Evolutionary conservation across 352 stramenopile genomes (phyloP).

Genomic region (Ochromonadaceae sp.): DNA sequence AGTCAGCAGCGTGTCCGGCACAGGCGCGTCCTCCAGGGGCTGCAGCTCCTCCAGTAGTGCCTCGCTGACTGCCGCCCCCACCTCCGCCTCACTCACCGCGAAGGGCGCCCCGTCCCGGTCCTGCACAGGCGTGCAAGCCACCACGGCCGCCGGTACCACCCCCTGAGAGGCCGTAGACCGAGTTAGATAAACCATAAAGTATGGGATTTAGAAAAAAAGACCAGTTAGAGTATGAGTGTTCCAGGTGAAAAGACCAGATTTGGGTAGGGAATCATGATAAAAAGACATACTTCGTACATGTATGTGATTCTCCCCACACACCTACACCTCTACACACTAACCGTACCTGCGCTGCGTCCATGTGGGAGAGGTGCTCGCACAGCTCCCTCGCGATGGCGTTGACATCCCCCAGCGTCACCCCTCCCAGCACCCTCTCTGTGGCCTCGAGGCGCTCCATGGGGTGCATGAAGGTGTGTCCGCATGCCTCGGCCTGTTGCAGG

Average conservation of each 20-base stretch:
- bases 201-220: too few species aligned
- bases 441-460: conserved; percentile 37
- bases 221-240: too few species aligned
- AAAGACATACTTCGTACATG: too few species aligned
- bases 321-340: too few species aligned
- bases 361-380: conserved; percentile 44
- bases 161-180: too few species aligned
- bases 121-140: conserved; percentile 24
- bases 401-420: conserved; percentile 31
- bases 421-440: not conserved
- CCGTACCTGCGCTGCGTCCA: conserved; percentile 36
- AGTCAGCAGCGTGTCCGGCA: conserved; percentile 16
- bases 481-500: conserved; percentile 36
- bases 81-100: not conserved
- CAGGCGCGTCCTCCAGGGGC: not conserved
- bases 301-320: too few species aligned
- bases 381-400: conserved; percentile 46
- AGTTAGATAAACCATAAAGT: too few species aligned
- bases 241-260: too few species aligned
- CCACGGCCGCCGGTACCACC: conserved; percentile 18
- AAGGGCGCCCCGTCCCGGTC: not conserved
- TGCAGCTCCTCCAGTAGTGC: not conserved
- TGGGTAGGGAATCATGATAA: too few species aligned
- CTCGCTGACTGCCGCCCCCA: not conserved
- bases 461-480: conserved; percentile 66